These are phyloP conservation scores for Trichoderma sp. DNA, from an alignment of 2,329 filamentous ascomycete species.

Conservation along the genomic window DNA sequence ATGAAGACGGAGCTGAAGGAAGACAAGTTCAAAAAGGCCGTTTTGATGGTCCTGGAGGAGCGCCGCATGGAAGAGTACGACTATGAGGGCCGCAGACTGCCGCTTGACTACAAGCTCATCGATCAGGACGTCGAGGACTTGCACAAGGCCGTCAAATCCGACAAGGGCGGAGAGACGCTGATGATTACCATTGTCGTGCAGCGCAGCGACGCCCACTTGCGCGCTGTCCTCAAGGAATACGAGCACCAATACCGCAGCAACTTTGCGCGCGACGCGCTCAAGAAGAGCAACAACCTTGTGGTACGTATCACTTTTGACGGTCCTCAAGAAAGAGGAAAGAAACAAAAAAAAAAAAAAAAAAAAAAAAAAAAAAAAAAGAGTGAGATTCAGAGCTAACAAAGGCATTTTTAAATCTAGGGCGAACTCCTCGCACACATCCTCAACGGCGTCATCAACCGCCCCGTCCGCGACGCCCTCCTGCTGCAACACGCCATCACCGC, in stretches of 20 bases:
- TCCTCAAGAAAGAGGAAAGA: background rate
- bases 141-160: constrained; percentile 65
- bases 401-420: constrained; percentile 60
- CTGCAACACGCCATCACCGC: constrained; percentile 85
- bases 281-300: constrained; percentile 88
- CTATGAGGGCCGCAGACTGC: constrained; percentile 58
- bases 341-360: background rate
- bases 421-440: constrained; percentile 93
- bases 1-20: constrained; percentile 93
- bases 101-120: constrained; percentile 61
- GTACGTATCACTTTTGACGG: constrained; percentile 56
- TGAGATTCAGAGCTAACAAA: background rate
- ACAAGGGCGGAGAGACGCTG: constrained; percentile 80
- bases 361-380: background rate
- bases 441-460: constrained; percentile 94
- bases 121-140: constrained; percentile 73
- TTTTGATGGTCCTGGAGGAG: constrained; percentile 81
- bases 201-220: constrained; percentile 77
- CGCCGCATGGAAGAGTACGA: constrained; percentile 80
- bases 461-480: constrained; percentile 87
- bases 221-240: constrained; percentile 77
- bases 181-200: constrained; percentile 85
- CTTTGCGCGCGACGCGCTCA: constrained; percentile 84
- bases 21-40: constrained; percentile 91
- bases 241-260: constrained; percentile 73